Base-by-base conservation (phyloP, 176 grass and related monocot genomes). In the Ananas comosus region DNA sequence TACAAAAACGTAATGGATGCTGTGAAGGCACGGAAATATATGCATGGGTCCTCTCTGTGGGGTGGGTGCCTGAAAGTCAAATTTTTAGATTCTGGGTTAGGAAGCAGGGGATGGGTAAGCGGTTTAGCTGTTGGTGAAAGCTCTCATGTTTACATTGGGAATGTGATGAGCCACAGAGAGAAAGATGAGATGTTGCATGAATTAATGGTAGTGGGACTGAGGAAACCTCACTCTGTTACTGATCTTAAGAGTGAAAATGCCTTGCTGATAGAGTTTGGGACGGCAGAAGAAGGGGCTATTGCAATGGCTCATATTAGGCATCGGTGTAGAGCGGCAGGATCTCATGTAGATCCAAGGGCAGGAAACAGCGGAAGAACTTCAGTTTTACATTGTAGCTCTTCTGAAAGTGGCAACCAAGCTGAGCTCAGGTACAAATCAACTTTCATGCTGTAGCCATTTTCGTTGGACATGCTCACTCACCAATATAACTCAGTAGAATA, bases 1-100 rank as follows among this genome's bases (percentile, higher is more conserved):
- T 96, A 91, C 64, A 75, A 76, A 83, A 91, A 76, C 74, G 81
- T 86, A 79, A 27, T 71, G 61, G 82, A 96, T 79, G 85, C 91
- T 70, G 80, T 91, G 71, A 80, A 66, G 72, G 91, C 91, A 81
- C 86, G 73, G 74, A 64, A 74, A 76, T 84, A 76, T 76, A 88
- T 96, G 91, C 91, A 88, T 63, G 88, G 88, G 68, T 96, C 87
- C 65, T 81, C 88, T 68, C 76, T 86, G 23, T 96, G 87, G 85
- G 85, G 87, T 11, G 85, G 91, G 70, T 75, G 22, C 69, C 82
- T 96, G 69, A 82, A 83, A 67, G 80, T 96, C 78, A 96, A 80
- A 58, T 96, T 85, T 81, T 81, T 96, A 63, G 91, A 96, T 51
- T 83, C 73, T 57, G 88, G 89, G 69, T 70, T 96, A 65, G 91